Evolutionary conservation across 2,329 filamentous ascomycete species (phyloP).

Genomic region (Colletotrichum paranaense): DNA sequence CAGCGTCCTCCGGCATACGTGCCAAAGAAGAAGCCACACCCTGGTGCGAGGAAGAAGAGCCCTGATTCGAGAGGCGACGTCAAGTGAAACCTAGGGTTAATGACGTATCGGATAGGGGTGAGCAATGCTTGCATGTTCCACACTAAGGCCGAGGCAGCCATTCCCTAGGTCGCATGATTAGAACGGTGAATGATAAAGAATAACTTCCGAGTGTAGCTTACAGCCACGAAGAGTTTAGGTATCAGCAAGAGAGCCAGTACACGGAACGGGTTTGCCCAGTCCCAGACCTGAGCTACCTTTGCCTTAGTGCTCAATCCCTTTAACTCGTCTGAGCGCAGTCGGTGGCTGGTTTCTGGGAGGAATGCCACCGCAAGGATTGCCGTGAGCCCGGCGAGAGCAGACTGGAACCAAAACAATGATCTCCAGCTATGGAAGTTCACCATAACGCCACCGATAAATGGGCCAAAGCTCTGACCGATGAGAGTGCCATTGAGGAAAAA

Average conservation of each 20-base stretch:
- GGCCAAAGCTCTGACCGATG: slow-evolving; percentile 72
- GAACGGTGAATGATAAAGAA: neutral
- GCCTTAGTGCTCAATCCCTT: slow-evolving; percentile 63
- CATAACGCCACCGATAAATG: slow-evolving; percentile 76
- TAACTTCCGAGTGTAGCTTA: slow-evolving; percentile 49
- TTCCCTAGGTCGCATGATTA: neutral
- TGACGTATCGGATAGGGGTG: slow-evolving; percentile 75
- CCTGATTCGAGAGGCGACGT: slow-evolving; percentile 73
- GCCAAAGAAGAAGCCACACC: slow-evolving; percentile 73
- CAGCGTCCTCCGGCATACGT: slow-evolving; percentile 76
- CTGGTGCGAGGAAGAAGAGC: slow-evolving; percentile 79
- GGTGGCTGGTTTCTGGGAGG: slow-evolving; percentile 76
- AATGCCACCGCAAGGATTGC: slow-evolving; percentile 66
- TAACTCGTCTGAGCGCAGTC: slow-evolving; percentile 71
- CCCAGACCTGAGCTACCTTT: slow-evolving; percentile 32
- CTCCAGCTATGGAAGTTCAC: slow-evolving; percentile 77
- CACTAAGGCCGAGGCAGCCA: slow-evolving; percentile 59
- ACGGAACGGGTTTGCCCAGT: slow-evolving; percentile 74
- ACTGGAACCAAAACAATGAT: slow-evolving; percentile 77
- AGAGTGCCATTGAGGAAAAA: slow-evolving; percentile 76
- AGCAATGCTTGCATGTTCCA: slow-evolving; percentile 80
- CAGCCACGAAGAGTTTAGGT: slow-evolving; percentile 71
- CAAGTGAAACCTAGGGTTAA: slow-evolving; percentile 77
- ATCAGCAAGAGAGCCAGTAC: slow-evolving; percentile 73
- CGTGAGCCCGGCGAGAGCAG: slow-evolving; percentile 68